Base-by-base conservation (phyloP, 2,329 filamentous ascomycete species). In the Fusarium fracticaudum region DNA sequence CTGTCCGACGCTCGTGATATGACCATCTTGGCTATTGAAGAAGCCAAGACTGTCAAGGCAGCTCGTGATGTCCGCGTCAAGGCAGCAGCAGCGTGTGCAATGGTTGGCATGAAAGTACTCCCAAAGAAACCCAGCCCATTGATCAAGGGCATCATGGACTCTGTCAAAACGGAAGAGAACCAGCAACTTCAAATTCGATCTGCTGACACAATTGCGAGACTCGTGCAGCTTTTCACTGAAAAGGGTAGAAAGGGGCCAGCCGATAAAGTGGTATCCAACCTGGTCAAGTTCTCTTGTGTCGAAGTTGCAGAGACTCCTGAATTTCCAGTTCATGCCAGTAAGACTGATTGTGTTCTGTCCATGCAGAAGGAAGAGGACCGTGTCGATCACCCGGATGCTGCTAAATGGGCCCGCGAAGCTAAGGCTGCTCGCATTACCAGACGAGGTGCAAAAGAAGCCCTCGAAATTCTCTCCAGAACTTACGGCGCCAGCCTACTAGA, bases 71-170 rank as follows among this genome's bases (percentile, higher is more conserved):
- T 95, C 59, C 93, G 96, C 43, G 93, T 99, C 81, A 92, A 91
- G 80, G 94, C 96, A 22, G 93, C 94, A 12, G 94, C 95, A 26
- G 94, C 96, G 17, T 94, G 94, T 73, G 95, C 95, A 17, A 85
- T 98, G 64, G 93, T 99, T 55, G 93, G 95, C n/a, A 91, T 98
- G 84, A 91, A 91, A 66, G 88, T 93, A 37, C 88, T 98, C 15
- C 96, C 97, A 0, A 98, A 98, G 89, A 98, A 97, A 81, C 95
- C 96, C 15, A 95, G 94, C 71, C 90, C 92, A 24, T 91, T 98
- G 18, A 99, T 99, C 84, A 98, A 98, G 84, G 94, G 92, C 6
- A 93, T 99, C 83, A 99, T 99, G 96, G 96, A 99, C 81, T 98
- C 96, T 79, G 90, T 99, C 79, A 99, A 98, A 84, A 92, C 91